phyloP scores from a whole-genome alignment of 2,329 filamentous ascomycete genomes.

The Tothia fuscella region DNA sequence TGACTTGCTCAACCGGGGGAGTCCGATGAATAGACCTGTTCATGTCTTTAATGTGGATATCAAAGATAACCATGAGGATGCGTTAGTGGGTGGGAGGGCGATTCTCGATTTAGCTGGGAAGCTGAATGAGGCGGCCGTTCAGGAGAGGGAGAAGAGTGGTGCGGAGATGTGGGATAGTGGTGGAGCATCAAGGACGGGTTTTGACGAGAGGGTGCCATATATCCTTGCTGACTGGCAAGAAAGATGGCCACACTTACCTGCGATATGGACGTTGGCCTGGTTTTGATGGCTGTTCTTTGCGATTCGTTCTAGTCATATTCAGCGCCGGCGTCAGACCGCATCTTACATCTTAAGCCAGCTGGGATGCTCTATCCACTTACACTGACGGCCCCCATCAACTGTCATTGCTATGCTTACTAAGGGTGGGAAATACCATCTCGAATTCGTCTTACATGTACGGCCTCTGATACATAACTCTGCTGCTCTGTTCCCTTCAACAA shows the following conservation, averaged over 20 bases:
- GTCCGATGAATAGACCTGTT: conserved; percentile 79
- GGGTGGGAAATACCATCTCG: too few species aligned
- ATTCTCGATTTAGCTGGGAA: conserved; percentile 84
- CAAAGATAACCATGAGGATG: conserved; percentile 96
- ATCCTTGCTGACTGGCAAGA: conserved; percentile 91
- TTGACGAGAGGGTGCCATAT: conserved; percentile 88
- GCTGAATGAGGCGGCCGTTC: conserved; percentile 65
- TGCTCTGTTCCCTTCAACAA: too few species aligned
- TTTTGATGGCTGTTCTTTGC: conserved; percentile 55
- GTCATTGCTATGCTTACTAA: too few species aligned
- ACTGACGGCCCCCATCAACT: too few species aligned
- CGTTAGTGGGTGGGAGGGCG: conserved; percentile 74
- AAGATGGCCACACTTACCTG: conserved; percentile 80
- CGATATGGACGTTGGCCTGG: conserved; percentile 92
- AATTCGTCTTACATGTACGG: too few species aligned
- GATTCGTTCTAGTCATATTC: not conserved
- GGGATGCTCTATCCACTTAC: too few species aligned
- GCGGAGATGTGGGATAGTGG: conserved; percentile 55
- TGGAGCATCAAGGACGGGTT: conserved; percentile 53
- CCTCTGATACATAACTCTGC: too few species aligned
- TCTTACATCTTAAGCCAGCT: too few species aligned
- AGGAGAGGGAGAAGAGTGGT: conserved; percentile 60
- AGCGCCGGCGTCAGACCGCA: too few species aligned
- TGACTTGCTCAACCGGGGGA: conserved; percentile 75
- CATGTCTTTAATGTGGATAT: conserved; percentile 99